phyloP scores from a whole-genome alignment of 257 asterid genomes.

The Jacaranda mimosifolia region DNA sequence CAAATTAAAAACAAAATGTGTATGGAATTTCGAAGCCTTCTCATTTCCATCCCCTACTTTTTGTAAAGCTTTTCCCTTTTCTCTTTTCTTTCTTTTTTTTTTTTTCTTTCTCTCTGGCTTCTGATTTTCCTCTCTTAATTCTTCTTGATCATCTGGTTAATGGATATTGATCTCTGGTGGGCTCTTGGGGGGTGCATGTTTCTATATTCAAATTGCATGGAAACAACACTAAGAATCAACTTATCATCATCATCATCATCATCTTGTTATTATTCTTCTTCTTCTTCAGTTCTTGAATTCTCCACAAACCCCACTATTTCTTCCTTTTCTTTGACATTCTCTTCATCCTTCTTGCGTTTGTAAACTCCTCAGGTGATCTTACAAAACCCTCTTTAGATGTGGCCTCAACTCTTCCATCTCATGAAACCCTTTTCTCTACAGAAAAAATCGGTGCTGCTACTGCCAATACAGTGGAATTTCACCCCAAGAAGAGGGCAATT shows the following conservation, averaged over 20 bases:
- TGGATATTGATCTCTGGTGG: slow-evolving; percentile 41
- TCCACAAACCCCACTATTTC: slow-evolving; percentile 27
- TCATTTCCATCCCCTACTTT: slow-evolving; percentile 34
- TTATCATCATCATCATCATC: too few relatives aligned
- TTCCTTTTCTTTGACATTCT: slow-evolving; percentile 35
- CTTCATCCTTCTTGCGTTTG: slow-evolving; percentile 36
- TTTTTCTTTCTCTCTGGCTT: slow-evolving; percentile 18
- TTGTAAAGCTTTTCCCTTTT: slow-evolving; percentile 8
- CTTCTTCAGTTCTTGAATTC: slow-evolving; percentile 12
- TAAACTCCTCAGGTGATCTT: slow-evolving; percentile 30
- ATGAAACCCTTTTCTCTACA: too few relatives aligned
- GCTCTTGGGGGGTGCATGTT: slow-evolving; percentile 25
- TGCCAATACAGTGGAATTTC: slow-evolving; percentile 25
- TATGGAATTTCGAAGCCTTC: slow-evolving; percentile 34
- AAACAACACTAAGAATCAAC: slow-evolving; percentile 18
- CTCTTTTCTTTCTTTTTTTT: slow-evolving; percentile 9
- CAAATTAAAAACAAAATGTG: slow-evolving; percentile 33
- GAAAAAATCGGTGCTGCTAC: background rate
- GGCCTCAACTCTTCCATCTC: slow-evolving; percentile 28
- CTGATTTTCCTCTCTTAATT: background rate
- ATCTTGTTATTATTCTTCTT: too few relatives aligned
- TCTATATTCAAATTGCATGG: slow-evolving; percentile 39
- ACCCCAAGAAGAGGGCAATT: slow-evolving; percentile 8
- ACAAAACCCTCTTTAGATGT: slow-evolving; percentile 14
- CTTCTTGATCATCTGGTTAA: slow-evolving; percentile 24